Percentiles rank a stretch among this genome's conserved stretches.
Evolutionary conservation across 2,329 filamentous ascomycete genomes (phyloP).

Genomic region (Chlorencoelia australis): DNA sequence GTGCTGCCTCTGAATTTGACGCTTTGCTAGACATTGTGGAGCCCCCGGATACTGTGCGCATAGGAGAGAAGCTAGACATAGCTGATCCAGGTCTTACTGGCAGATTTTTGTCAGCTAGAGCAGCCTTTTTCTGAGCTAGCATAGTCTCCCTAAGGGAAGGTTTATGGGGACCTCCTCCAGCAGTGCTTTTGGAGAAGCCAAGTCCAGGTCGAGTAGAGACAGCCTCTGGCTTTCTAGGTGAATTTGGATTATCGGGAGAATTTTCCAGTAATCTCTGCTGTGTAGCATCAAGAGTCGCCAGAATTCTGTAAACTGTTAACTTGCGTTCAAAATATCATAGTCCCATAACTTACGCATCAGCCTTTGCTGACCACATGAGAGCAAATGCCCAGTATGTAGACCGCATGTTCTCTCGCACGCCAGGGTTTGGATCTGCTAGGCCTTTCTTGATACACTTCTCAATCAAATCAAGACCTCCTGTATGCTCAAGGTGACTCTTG

Average conservation of each 20-base stretch:
- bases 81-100: slow-evolving; percentile 51
- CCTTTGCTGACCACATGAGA: slow-evolving; percentile 65
- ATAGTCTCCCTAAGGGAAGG: slow-evolving; percentile 73
- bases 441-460: slow-evolving; percentile 87
- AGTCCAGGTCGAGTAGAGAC: slow-evolving; percentile 42
- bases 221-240: slow-evolving; percentile 44
- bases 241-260: slow-evolving; percentile 72
- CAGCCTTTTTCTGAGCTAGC: slow-evolving; percentile 66
- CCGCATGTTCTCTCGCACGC: slow-evolving; percentile 78
- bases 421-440: slow-evolving; percentile 79
- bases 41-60: slow-evolving; percentile 32
- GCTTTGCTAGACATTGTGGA: slow-evolving; percentile 27
- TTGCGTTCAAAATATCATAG: neutral
- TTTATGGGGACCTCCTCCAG: slow-evolving; percentile 41
- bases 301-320: slow-evolving; percentile 46
- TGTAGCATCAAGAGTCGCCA: slow-evolving; percentile 66
- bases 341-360: slow-evolving; percentile 55
- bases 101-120: slow-evolving; percentile 40
- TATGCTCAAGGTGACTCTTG: slow-evolving; percentile 74
- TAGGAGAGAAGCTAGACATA: slow-evolving; percentile 51
- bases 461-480: slow-evolving; percentile 69
- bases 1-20: slow-evolving; percentile 27
- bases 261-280: slow-evolving; percentile 74
- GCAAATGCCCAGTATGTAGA: slow-evolving; percentile 80
- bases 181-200: slow-evolving; percentile 54